Conservation (phyloP, 164 flowering plant species). For the Vitis amurensis region DNA sequence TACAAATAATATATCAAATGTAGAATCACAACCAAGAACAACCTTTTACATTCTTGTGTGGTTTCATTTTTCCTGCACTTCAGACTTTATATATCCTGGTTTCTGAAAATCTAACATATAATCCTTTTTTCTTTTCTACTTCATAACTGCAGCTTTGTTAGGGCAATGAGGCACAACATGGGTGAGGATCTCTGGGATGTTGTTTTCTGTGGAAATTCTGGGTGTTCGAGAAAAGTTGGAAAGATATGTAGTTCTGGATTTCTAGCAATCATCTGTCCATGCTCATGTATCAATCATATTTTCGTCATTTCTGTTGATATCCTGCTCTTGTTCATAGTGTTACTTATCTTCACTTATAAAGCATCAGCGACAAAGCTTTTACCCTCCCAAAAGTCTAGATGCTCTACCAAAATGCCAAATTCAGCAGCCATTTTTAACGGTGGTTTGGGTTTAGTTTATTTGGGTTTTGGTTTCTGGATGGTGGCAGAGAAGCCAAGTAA, state of each 20-base stretch:
- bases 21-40: too few relatives aligned
- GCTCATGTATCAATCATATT: slow-evolving; percentile 46
- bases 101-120: not conserved
- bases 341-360: slow-evolving; percentile 22
- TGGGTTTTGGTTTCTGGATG: slow-evolving; percentile 42
- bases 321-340: slow-evolving; percentile 36
- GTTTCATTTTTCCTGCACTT: too few relatives aligned
- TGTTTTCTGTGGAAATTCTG: slow-evolving; percentile 42
- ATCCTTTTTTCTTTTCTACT: not conserved
- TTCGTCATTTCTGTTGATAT: slow-evolving; percentile 37
- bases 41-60: too few relatives aligned
- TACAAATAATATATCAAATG: too few relatives aligned
- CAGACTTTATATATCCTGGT: too few relatives aligned
- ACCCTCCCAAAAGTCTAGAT: slow-evolving; percentile 3
- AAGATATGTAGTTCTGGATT: slow-evolving; percentile 20
- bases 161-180: not conserved
- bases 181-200: slow-evolving; percentile 19
- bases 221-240: slow-evolving; percentile 14
- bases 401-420: slow-evolving; percentile 14
- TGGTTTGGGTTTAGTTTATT: slow-evolving; percentile 38
- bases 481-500: slow-evolving; percentile 23
- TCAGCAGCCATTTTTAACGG: slow-evolving; percentile 38
- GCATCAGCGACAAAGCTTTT: slow-evolving; percentile 6
- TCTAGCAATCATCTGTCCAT: slow-evolving; percentile 20
- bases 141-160: not conserved